Evolutionary conservation across 1,284 basidiomycete species (phyloP), one percentile per base, ranked within the genome.

Genomic region (Inonotus obliquus): DNA sequence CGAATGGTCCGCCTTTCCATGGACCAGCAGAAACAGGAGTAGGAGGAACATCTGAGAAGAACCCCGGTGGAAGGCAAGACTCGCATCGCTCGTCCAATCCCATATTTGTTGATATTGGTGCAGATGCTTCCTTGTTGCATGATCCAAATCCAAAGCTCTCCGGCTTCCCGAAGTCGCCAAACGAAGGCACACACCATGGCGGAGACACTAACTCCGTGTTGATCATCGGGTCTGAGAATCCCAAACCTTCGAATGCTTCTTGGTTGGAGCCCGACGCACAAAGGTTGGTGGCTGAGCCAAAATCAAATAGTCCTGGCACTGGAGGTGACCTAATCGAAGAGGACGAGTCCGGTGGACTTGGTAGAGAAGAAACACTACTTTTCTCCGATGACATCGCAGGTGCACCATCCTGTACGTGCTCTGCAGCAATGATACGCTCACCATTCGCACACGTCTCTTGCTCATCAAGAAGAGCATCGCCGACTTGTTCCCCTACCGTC

Each of bases 341-440:
- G 13, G 60, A 47, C 19, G 60, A 61, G 25, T 61, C 60, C 7
- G 60, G 60, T 7, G 60, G 60, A 54, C 55, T 61, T 13, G 60
- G 60, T 23, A 61, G 54, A 37, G 27, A 54, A 19, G 58, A 14
- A 10, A 13, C 13, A 35, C 13, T n/a, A 32, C 10, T 19, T n/a
- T 51, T 52, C 17, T 37, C 57, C 3, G 37, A 17, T 7, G 48
- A 38, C 48, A 23, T 51, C 21, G 32, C 48, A 7, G 57, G 57
- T 11, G 48, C 27, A 38, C 27, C 49, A 59, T 38, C 27, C 14
- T 49, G 57, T 25, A 52, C 23, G 35, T 59, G 58, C 19, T 59
- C 49, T 21, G 49, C 38, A 5, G 58, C 58, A 17, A 59, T 44
- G 10, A 53, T 49, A 11, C 58, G 49, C 29, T 29, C 37, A 14